Conservation (phyloP, 805 yeast genomes). For the Pichia scutulata region DNA sequence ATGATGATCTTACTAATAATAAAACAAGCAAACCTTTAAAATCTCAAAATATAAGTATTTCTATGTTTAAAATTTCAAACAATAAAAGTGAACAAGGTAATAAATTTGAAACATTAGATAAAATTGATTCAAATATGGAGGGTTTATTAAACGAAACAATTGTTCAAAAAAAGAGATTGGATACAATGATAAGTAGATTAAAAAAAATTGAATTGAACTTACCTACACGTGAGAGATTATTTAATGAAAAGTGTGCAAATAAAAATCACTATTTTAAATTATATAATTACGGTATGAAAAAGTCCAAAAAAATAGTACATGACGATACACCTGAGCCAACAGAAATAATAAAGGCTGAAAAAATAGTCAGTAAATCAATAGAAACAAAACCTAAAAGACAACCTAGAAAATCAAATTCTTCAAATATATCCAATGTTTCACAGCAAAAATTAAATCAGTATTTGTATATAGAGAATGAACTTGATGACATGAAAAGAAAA, state of each 20-base stretch:
- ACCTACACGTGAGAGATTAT: slow-evolving; percentile 31
- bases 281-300: slow-evolving; percentile 25
- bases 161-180: slow-evolving; percentile 16
- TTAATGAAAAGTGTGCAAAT: slow-evolving; percentile 31
- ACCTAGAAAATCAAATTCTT: background rate
- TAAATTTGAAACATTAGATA: slow-evolving; percentile 1
- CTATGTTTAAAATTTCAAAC: slow-evolving; percentile 2
- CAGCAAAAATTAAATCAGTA: slow-evolving; percentile 22
- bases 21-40: background rate
- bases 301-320: slow-evolving; percentile 11
- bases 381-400: background rate
- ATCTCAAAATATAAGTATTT: background rate
- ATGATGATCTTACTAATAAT: background rate
- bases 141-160: slow-evolving; percentile 7
- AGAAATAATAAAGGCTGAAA: background rate
- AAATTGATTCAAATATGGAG: slow-evolving; percentile 2
- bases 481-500: slow-evolving; percentile 18
- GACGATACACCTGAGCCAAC: background rate
- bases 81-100: background rate
- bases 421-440: slow-evolving; percentile 5
- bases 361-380: background rate
- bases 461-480: slow-evolving; percentile 19
- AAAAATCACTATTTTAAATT: slow-evolving; percentile 37
- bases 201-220: slow-evolving; percentile 30
- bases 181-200: slow-evolving; percentile 22